Percentiles rank a stretch among this genome's conserved stretches.
Conservation (phyloP, 2,329 filamentous ascomycete genomes). For the Penicillium sp. region DNA sequence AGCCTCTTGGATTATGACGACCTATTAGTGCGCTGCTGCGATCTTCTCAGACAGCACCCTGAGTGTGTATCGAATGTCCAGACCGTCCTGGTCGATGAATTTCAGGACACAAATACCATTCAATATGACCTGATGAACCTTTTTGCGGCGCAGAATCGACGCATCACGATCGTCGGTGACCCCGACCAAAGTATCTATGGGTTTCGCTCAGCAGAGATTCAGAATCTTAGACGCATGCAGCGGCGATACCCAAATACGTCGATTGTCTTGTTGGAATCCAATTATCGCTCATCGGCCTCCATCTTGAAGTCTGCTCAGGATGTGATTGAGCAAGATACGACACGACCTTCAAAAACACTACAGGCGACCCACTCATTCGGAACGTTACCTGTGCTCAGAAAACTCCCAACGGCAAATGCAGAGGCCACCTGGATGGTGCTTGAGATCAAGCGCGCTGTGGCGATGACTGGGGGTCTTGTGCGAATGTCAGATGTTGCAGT, state of each 20-base stretch:
- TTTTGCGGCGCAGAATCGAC: conserved; percentile 67
- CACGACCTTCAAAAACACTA: conserved; percentile 74
- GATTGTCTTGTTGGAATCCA: conserved; percentile 84
- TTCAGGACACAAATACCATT: conserved; percentile 93
- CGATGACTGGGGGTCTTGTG: conserved; percentile 71
- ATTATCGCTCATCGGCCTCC: conserved; percentile 85
- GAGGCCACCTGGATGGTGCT: conserved; percentile 88
- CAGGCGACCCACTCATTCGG: conserved; percentile 77
- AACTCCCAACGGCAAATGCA: conserved; percentile 63
- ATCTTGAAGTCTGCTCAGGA: conserved; percentile 78
- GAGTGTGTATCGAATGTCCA: conserved; percentile 85
- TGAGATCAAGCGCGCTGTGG: conserved; percentile 70
- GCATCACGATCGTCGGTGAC: conserved; percentile 94
- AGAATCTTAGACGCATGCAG: conserved; percentile 78
- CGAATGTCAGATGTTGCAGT: conserved; percentile 78
- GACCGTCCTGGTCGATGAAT: conserved; percentile 91
- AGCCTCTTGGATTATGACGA: conserved; percentile 95
- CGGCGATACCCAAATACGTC: conserved; percentile 73
- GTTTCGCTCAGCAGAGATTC: conserved; percentile 88
- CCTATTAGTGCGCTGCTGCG: conserved; percentile 76
- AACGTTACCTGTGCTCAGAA: conserved; percentile 75
- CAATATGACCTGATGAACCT: conserved; percentile 94
- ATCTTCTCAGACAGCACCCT: conserved; percentile 71
- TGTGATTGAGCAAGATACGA: conserved; percentile 86
- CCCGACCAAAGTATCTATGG: conserved; percentile 98